Percentiles rank a stretch among this genome's conserved stretches.
phyloP scores from a whole-genome alignment of 225 moss, liverwort and hornwort genomes.

The Marchantia polymorpha region DNA sequence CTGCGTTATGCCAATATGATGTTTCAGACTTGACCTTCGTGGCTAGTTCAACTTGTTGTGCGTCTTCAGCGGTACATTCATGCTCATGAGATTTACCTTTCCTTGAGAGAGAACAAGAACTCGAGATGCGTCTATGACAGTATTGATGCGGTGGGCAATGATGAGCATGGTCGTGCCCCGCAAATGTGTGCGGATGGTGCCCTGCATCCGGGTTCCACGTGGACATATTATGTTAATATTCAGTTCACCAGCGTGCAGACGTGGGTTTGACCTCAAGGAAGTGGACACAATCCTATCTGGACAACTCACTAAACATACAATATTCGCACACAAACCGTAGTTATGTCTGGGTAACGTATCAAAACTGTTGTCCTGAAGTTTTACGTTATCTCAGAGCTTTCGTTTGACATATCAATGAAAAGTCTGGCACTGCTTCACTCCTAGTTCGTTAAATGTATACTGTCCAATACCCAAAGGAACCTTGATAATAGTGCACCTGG shows the following conservation, averaged over 20 bases:
- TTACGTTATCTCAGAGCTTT: no score
- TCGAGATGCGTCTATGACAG: slow-evolving; percentile 47
- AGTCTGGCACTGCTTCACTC: no score
- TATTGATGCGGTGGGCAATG: slow-evolving; percentile 53
- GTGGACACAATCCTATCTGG: no score
- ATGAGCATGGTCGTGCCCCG: slow-evolving; percentile 48
- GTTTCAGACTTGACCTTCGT: neutral
- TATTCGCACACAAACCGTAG: no score
- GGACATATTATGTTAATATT: neutral
- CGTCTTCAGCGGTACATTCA: neutral
- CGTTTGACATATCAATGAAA: no score
- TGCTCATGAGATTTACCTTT: slow-evolving; percentile 12
- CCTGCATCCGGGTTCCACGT: slow-evolving; percentile 19
- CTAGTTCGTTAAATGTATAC: no score
- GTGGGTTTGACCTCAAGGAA: no score
- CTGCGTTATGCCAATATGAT: slow-evolving; percentile 10
- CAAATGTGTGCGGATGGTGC: slow-evolving; percentile 41
- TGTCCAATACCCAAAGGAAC: no score
- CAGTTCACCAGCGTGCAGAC: no score
- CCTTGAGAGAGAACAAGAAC: slow-evolving; percentile 47
- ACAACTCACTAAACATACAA: no score
- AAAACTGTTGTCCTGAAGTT: no score
- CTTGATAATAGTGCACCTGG: slow-evolving; percentile 22
- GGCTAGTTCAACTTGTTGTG: neutral
- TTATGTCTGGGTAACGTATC: no score